These are phyloP conservation scores for Penicillium sp. DNA, from an alignment of 2,329 filamentous ascomycete genomes.

Conservation along the genomic window DNA sequence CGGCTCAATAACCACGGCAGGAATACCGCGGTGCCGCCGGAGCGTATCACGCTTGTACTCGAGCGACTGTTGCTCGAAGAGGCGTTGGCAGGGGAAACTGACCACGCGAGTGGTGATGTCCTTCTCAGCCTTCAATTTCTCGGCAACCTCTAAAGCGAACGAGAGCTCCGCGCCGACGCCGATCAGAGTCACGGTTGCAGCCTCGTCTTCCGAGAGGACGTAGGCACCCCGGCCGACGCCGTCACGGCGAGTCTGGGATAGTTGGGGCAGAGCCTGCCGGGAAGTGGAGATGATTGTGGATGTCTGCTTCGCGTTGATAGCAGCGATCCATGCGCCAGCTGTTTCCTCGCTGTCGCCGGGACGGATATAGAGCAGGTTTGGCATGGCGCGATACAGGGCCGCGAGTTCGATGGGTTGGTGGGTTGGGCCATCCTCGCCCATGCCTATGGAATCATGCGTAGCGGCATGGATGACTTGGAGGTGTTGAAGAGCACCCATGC, in stretches of 20 bases:
- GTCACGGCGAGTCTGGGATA: conserved; percentile 39
- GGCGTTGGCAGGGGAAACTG: conserved; percentile 53
- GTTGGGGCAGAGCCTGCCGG: conserved; percentile 45
- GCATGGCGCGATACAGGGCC: conserved; percentile 63
- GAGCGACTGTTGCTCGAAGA: conserved; percentile 51
- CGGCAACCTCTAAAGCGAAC: conserved; percentile 48
- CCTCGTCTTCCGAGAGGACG: conserved; percentile 38
- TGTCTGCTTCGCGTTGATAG: conserved; percentile 41
- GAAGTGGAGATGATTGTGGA: conserved; percentile 49
- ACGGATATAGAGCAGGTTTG: conserved; percentile 62
- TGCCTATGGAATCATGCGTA: conserved; percentile 63
- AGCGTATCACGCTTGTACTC: conserved; percentile 50
- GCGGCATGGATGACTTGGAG: conserved; percentile 61
- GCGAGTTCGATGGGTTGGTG: conserved; percentile 63
- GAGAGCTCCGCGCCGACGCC: conserved; percentile 54
- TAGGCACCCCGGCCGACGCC: conserved; percentile 46
- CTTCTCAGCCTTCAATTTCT: conserved; percentile 42
- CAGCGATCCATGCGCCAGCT: conserved; percentile 47
- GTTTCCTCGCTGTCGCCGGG: conserved; percentile 61
- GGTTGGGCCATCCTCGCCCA: conserved; percentile 63
- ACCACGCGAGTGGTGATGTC: conserved; percentile 49
- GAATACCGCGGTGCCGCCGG: conserved; percentile 39
- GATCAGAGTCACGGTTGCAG: conserved; percentile 50
- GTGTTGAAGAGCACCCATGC: conserved; percentile 61
- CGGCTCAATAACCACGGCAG: conserved; percentile 52